Evolutionary conservation across 257 asterid genomes (phyloP).

Genomic region (Fraxinus cuspidata): DNA sequence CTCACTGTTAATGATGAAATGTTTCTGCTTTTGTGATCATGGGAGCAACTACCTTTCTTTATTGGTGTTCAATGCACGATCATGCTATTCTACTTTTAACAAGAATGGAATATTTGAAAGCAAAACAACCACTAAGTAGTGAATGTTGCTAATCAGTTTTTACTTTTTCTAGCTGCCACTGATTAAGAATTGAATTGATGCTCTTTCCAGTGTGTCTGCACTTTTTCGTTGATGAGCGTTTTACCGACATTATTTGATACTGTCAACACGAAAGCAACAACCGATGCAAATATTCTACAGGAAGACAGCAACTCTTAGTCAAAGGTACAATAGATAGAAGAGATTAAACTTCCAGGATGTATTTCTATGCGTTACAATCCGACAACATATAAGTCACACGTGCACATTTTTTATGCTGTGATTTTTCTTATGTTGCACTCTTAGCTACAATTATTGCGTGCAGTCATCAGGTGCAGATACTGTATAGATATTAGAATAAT

Average conservation of each 20-base stretch:
- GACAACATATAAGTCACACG: background rate
- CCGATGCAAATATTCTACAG: conserved; percentile 13
- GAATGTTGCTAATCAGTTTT: conserved; percentile 4
- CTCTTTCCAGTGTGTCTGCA: conserved; percentile 31
- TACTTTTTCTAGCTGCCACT: conserved; percentile 20
- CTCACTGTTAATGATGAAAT: conserved; percentile 1
- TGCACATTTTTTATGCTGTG: background rate
- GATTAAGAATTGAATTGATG: conserved; percentile 9
- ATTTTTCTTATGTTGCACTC: conserved; percentile 8
- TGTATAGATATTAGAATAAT: background rate
- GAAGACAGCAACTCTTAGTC: conserved; percentile 12
- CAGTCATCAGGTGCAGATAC: conserved; percentile 8
- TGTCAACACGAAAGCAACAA: conserved; percentile 40
- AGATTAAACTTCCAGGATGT: conserved; percentile 2
- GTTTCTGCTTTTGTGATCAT: background rate
- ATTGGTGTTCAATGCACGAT: conserved; percentile 6
- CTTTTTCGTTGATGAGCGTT: conserved; percentile 32
- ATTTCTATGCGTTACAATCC: conserved; percentile 4
- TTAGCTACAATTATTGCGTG: background rate
- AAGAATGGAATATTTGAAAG: background rate
- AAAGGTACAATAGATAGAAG: conserved; percentile 16
- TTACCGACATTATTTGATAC: conserved; percentile 32
- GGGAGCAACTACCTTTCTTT: conserved; percentile 11
- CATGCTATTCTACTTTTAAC: conserved; percentile 11
- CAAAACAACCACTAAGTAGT: conserved; percentile 22